Evolutionary conservation across 768 basidiomycete species (phyloP).

Genomic region (Mycena venus): DNA sequence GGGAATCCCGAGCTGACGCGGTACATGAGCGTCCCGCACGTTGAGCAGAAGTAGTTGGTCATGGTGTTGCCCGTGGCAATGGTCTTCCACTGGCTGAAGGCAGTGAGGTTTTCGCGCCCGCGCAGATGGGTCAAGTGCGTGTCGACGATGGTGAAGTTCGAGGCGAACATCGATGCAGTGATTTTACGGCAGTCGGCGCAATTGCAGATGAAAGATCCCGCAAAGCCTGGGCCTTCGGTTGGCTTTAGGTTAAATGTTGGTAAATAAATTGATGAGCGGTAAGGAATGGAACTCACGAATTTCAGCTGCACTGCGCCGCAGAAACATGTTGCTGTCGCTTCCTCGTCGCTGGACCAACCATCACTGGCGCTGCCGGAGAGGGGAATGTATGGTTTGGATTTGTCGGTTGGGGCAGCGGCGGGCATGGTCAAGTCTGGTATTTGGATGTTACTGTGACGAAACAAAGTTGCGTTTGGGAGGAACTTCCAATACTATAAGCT

Average conservation of each 20-base stretch:
- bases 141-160: neutral
- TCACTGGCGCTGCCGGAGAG: neutral
- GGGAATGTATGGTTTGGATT: neutral
- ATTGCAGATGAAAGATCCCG: neutral
- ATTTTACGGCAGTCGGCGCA: neutral
- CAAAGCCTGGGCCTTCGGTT: neutral
- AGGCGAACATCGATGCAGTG: neutral
- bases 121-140: neutral
- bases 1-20: neutral
- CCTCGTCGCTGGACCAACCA: neutral
- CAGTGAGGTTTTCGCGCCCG: neutral
- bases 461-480: too few relatives aligned
- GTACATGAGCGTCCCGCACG: neutral
- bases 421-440: too few relatives aligned
- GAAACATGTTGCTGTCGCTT: neutral
- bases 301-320: neutral
- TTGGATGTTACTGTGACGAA: too few relatives aligned
- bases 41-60: neutral
- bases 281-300: neutral
- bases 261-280: too few relatives aligned
- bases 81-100: neutral
- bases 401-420: neutral
- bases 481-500: too few relatives aligned
- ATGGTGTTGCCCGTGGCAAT: neutral
- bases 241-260: too few relatives aligned